Evolutionary conservation across 345 rosid species (phyloP).

Genomic region (Sisymbrium irio): DNA sequence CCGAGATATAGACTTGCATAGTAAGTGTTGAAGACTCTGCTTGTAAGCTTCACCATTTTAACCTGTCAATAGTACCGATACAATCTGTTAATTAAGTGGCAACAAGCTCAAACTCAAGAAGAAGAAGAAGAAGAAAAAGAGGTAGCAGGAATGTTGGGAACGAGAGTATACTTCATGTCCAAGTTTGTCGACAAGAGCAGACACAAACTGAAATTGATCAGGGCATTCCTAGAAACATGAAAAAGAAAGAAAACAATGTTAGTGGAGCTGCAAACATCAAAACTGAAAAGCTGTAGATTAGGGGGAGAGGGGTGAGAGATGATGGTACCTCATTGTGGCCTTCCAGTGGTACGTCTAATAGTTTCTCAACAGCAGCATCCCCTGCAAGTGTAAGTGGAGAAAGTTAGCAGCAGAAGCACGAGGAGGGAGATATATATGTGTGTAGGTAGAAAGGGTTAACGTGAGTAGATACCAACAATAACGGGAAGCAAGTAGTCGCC

Average conservation of each 20-base stretch:
- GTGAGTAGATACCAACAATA: slow-evolving; percentile 60
- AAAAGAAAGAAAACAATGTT: neutral
- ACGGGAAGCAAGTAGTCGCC: slow-evolving; percentile 82
- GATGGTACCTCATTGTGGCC: slow-evolving; percentile 49
- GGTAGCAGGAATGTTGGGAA: neutral
- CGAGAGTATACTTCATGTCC: slow-evolving; percentile 58
- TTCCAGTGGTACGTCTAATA: slow-evolving; percentile 42
- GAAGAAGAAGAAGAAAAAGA: neutral
- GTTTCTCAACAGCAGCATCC: slow-evolving; percentile 68
- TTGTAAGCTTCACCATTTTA: slow-evolving; percentile 79
- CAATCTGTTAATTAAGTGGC: neutral
- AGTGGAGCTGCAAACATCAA: neutral
- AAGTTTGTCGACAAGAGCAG: slow-evolving; percentile 53
- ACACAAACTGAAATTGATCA: slow-evolving; percentile 70
- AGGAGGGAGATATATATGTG: neutral
- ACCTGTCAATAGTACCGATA: slow-evolving; percentile 48
- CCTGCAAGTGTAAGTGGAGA: slow-evolving; percentile 42
- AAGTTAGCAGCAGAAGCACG: neutral
- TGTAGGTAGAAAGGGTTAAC: neutral
- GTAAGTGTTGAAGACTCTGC: slow-evolving; percentile 66
- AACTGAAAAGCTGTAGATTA: neutral
- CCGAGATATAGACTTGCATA: slow-evolving; percentile 63
- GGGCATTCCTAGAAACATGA: slow-evolving; percentile 52
- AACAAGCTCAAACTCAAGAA: neutral
- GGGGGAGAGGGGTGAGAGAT: neutral